Evolutionary conservation across 805 yeast species (phyloP).

Genomic region (Suhomyces sp.): DNA sequence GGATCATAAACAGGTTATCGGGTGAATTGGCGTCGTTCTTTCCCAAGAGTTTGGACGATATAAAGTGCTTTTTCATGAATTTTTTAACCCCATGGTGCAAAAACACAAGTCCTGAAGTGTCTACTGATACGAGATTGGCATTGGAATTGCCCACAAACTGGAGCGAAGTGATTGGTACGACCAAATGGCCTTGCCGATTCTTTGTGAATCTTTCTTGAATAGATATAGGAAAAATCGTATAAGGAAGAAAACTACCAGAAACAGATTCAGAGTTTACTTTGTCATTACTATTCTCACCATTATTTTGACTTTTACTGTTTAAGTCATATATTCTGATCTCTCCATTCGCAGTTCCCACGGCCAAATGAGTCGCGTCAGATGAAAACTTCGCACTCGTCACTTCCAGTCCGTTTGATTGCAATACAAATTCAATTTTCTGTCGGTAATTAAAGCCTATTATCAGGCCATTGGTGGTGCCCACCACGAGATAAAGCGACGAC

Average conservation of each 20-base stretch:
- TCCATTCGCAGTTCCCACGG: slow-evolving; percentile 69
- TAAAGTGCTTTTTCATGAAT: slow-evolving; percentile 48
- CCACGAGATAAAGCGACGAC: slow-evolving; percentile 40
- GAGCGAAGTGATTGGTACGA: slow-evolving; percentile 22
- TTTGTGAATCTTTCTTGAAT: slow-evolving; percentile 21
- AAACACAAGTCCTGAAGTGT: slow-evolving; percentile 44
- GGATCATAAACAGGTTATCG: slow-evolving; percentile 16
- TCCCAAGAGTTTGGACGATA: slow-evolving; percentile 54
- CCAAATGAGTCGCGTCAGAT: slow-evolving; percentile 64
- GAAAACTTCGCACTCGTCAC: slow-evolving; percentile 60
- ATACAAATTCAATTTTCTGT: slow-evolving; percentile 51
- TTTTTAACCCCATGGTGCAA: slow-evolving; percentile 63
- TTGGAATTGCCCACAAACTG: slow-evolving; percentile 28
- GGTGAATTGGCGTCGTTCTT: slow-evolving; percentile 23
- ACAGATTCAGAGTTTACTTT: no score
- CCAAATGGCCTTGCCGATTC: slow-evolving; percentile 30
- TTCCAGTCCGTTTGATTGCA: slow-evolving; percentile 38
- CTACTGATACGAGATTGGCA: slow-evolving; percentile 30
- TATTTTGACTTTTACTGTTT: neutral
- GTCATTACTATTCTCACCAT: no score
- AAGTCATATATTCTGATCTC: slow-evolving; percentile 65
- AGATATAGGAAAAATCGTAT: slow-evolving; percentile 23
- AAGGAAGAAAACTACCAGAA: neutral
- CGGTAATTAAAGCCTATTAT: slow-evolving; percentile 66
- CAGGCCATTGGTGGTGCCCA: slow-evolving; percentile 72